Base-by-base conservation (phyloP, 2,329 filamentous ascomycete genomes). In the Colletotrichum gloeosporioides region DNA sequence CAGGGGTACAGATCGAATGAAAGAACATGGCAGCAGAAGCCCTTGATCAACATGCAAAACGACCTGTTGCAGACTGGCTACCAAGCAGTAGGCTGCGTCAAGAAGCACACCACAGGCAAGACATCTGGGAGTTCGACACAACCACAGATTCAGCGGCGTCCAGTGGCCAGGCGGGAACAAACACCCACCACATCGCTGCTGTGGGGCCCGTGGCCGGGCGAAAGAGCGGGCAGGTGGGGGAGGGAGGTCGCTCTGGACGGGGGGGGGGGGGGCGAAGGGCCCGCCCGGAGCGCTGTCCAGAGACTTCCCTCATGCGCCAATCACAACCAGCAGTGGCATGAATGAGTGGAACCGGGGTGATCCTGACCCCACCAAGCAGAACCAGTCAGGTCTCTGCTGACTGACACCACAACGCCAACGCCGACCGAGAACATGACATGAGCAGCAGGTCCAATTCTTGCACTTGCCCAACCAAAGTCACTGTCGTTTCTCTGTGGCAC, bases 361-460 rank as follows among this genome's bases (percentile, higher is more conserved):
- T 69, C 44, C 27, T 10, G 32, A 12, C 63, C 27, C 64, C 73
- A 73, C 57, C n/a, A 34, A 22, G 3, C 8, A 16, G 44, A 49
- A 18, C 73, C 73, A 76, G 64, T 73, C 64, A 73, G 59, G 68
- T 59, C 59, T 31, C 57, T 73, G 70, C 73, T 76, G 70, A 73
- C 70, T 69, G 70, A 76, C 73, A 73, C 63, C 62, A 66, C 73
- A 49, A 73, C 44, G 44, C 44, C 44, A 53, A 49, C 69, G 31
- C 57, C 29, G 62, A 72, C 53, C 62, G 44, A 71, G 73, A 75
- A 63, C 68, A 71, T 75, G 73, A 73, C 64, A 69, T 64, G 73
- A 64, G 64, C 73, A 69, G 67, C 62, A 64, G 62, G 62, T 44
- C 32, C 34, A 39, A 18, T 27, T 32, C 18, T 49, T 69, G 66